Conservation (phyloP, 805 yeast species). For the Ogataea siamensis region DNA sequence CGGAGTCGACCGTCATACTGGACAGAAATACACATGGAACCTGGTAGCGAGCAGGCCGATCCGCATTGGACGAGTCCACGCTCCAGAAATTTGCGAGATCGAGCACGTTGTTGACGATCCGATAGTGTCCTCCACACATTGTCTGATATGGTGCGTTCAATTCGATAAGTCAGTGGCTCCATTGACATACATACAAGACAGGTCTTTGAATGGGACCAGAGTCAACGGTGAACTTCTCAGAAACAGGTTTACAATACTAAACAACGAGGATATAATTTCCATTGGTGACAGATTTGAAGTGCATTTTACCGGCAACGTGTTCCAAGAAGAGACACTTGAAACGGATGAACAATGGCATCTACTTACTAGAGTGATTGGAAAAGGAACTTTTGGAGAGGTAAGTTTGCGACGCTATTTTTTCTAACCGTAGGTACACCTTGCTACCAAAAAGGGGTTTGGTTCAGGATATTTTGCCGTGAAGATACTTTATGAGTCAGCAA, state of each 20-base stretch:
- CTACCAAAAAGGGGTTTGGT: conserved; percentile 25
- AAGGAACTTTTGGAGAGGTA: conserved; percentile 61
- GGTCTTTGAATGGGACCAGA: conserved; percentile 50
- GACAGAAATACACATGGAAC: conserved; percentile 6
- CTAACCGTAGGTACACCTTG: conserved; percentile 32
- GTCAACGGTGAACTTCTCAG: conserved; percentile 37
- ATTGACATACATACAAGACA: conserved; percentile 48
- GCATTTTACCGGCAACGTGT: conserved; percentile 16
- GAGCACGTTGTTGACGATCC: conserved; percentile 35
- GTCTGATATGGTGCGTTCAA: conserved; percentile 34
- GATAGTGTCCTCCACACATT: conserved; percentile 47
- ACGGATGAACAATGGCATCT: conserved; percentile 41
- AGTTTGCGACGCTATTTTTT: conserved; percentile 1
- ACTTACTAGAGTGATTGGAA: conserved; percentile 43
- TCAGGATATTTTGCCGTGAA: conserved; percentile 48
- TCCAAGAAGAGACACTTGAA: conserved; percentile 8
- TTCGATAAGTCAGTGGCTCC: conserved; percentile 50
- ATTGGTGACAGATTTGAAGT: conserved; percentile 33
- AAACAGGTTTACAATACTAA: conserved; percentile 33
- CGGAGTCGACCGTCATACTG: conserved; percentile 7
- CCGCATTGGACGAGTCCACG: conserved; percentile 43
- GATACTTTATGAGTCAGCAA: conserved; percentile 30
- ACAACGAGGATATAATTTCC: conserved; percentile 38
- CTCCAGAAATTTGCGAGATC: conserved; percentile 24
- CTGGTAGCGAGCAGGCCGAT: conserved; percentile 34